Percentiles rank a stretch among this genome's conserved stretches.
Evolutionary conservation across 805 yeast genomes (phyloP).

Genomic region (Cyberlindnera americana): DNA sequence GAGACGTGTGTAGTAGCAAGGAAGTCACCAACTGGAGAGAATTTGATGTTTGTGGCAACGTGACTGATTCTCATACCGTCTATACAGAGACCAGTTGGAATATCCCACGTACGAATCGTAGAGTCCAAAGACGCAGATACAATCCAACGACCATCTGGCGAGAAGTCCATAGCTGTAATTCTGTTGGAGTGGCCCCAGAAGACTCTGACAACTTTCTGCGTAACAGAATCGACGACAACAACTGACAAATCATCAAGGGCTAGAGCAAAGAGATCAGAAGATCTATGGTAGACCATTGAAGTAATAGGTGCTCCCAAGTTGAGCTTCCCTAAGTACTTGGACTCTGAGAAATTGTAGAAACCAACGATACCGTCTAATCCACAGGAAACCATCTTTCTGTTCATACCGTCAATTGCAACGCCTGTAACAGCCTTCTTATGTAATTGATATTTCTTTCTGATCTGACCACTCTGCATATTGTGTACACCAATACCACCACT

Average conservation of each 20-base stretch:
- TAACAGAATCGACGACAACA: conserved; percentile 74
- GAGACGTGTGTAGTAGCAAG: conserved; percentile 90
- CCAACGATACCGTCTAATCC: conserved; percentile 90
- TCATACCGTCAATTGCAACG: conserved; percentile 84
- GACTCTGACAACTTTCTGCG: conserved; percentile 80
- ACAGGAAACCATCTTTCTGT: conserved; percentile 77
- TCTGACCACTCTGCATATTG: conserved; percentile 87
- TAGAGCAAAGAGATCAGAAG: conserved; percentile 81
- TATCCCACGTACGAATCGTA: conserved; percentile 93
- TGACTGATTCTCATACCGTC: conserved; percentile 79
- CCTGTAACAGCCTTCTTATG: conserved; percentile 87
- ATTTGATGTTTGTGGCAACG: conserved; percentile 76
- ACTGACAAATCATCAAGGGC: conserved; percentile 85
- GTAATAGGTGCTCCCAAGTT: conserved; percentile 76
- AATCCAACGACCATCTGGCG: conserved; percentile 95
- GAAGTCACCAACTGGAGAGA: conserved; percentile 86
- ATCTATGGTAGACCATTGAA: conserved; percentile 67
- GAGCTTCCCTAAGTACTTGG: conserved; percentile 62
- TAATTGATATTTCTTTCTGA: conserved; percentile 63
- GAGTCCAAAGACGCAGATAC: conserved; percentile 79
- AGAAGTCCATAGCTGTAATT: conserved; percentile 82
- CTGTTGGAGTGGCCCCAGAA: conserved; percentile 88
- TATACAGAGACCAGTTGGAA: conserved; percentile 95
- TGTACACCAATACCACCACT: conserved; percentile 81
- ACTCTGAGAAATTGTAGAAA: conserved; percentile 77